Evolutionary conservation across 345 rosid species (phyloP).

Genomic region (Salix koriyanagi): DNA sequence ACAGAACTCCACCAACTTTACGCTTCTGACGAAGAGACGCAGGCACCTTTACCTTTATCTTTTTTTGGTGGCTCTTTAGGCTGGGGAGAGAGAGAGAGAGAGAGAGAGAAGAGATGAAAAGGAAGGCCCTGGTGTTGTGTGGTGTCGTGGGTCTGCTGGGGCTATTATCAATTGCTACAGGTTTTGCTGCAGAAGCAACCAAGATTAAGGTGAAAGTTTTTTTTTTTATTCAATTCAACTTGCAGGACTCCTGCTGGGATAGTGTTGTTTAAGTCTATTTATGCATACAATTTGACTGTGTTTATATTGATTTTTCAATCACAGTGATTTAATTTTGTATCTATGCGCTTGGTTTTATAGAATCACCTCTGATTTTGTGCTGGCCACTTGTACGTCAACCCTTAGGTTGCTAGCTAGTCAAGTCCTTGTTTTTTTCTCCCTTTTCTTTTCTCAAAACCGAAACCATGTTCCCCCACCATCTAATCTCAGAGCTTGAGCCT

Average conservation of each 20-base stretch:
- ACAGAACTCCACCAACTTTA: conserved; percentile 6
- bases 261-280: background rate
- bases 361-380: too few species aligned
- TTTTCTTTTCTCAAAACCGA: background rate
- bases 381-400: background rate
- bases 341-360: background rate
- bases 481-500: too few species aligned
- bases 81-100: background rate
- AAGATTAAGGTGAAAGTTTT: conserved; percentile 56
- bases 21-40: conserved; percentile 1
- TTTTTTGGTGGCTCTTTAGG: background rate
- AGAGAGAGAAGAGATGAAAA: conserved; percentile 41
- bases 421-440: background rate
- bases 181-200: conserved; percentile 92
- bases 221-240: background rate
- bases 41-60: background rate
- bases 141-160: conserved; percentile 57
- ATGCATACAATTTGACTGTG: background rate
- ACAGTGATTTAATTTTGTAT: too few species aligned
- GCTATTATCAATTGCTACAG: conserved; percentile 66
- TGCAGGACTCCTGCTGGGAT: background rate
- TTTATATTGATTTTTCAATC: too few species aligned
- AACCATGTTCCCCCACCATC: background rate
- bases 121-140: conserved; percentile 50
- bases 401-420: background rate